These are phyloP conservation scores for Secale cereale DNA, from an alignment of 176 grass and related monocot genomes.

Conservation along the genomic window DNA sequence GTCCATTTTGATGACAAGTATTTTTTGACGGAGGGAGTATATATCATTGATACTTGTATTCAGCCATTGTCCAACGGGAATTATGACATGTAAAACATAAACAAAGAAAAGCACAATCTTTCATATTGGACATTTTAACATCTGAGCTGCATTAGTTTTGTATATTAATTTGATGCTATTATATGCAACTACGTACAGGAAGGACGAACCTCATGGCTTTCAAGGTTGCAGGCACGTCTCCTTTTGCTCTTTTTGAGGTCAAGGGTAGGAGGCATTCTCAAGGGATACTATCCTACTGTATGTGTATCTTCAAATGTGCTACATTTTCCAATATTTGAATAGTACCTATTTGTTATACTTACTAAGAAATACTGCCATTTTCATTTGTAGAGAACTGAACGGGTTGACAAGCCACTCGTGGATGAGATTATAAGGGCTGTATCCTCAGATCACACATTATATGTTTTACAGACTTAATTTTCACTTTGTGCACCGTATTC, in stretches of 20 bases:
- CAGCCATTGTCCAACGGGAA: not conserved
- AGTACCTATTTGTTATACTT: not conserved
- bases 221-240: constrained; percentile 54
- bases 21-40: too few relatives aligned
- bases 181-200: constrained; percentile 48
- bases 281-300: constrained; percentile 85
- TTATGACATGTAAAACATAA: not conserved
- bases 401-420: constrained; percentile 65
- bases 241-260: constrained; percentile 82
- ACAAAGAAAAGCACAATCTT: constrained; percentile 5
- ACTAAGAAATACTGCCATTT: constrained; percentile 7
- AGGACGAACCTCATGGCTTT: constrained; percentile 56
- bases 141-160: not conserved
- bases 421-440: constrained; percentile 85
- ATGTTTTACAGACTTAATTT: constrained; percentile 23
- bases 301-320: constrained; percentile 22
- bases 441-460: constrained; percentile 53
- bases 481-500: not conserved
- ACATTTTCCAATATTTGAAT: constrained; percentile 6
- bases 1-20: too few relatives aligned
- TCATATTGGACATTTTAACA: not conserved
- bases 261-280: constrained; percentile 65
- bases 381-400: constrained; percentile 64
- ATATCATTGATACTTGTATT: constrained; percentile 19
- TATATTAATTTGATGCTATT: constrained; percentile 19